Evolutionary conservation across 2,329 filamentous ascomycete genomes (phyloP), one percentile per base, ranked within the genome.

Genomic region (Elsinoe perseae): DNA sequence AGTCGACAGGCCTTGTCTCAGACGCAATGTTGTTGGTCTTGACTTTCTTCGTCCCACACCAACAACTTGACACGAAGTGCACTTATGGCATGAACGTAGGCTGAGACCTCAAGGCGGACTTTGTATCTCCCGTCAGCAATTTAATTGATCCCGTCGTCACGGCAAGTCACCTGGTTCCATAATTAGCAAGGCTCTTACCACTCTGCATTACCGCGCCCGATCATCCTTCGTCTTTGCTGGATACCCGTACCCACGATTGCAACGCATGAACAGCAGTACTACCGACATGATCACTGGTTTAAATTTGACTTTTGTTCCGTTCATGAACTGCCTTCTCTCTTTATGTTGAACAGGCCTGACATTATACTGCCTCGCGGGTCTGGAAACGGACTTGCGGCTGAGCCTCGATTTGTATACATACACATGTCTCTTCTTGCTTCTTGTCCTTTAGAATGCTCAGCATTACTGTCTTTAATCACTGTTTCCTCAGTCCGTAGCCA

Each of bases 341-440:
- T 25, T 27, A 21, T 44, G 20, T 36, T 14, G n/a, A 16, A 14
- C 14, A 12, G 40, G 40, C 40, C 40, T 44, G 9, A 25, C 18
- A 44, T 25, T 44, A 4, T 25, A 25, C 18, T 44, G 40, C 20
- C 40, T 44, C 20, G 6, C 40, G 25, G 20, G 40, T 44, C n/a
- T 44, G 40, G 20, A 44, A 14, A 25, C 25, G n/a, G 16, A 2
- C 44, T n/a, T n/a, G 10, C 44, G 44, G 44, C 44, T 50, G 44
- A 50, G 44, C 25, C 44, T 50, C 25, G 14, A 30, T 50, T 14
- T 5, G 25, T 27, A 32, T 50, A 50, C 44, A 50, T 50, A 50
- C 44, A 50, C 44, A 50, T 18, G 25, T 50, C 20, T 8, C 44
- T 8, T 50, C 25, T 9, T 50, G 44, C 44, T 50, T 50, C 44